These are phyloP conservation scores for Rubroboletus pulcherrimus DNA, from an alignment of 768 basidiomycete species.

Conservation along the genomic window DNA sequence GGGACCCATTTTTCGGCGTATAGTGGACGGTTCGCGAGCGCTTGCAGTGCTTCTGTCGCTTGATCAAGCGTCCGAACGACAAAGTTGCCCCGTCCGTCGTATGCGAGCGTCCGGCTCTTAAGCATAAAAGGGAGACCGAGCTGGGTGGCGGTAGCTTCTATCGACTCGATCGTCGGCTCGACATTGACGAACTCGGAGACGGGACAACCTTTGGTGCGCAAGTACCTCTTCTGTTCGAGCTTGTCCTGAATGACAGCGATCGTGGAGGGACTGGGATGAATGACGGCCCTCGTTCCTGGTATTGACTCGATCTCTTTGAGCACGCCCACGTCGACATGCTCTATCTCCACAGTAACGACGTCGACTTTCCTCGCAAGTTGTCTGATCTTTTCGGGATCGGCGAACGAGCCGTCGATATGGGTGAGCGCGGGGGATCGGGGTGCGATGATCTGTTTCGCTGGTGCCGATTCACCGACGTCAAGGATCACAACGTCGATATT, in stretches of 20 bases:
- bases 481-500: conserved; percentile 82
- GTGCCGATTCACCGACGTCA: conserved; percentile 73
- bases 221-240: conserved; percentile 60
- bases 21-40: conserved; percentile 64
- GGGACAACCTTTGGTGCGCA: conserved; percentile 47
- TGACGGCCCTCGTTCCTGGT: conserved; percentile 28
- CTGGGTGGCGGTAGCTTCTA: conserved; percentile 47
- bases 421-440: conserved; percentile 43
- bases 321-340: conserved; percentile 83
- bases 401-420: conserved; percentile 89
- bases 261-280: conserved; percentile 79
- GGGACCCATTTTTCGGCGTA: conserved; percentile 95
- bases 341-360: conserved; percentile 92
- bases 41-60: conserved; percentile 45
- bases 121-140: conserved; percentile 92
- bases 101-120: conserved; percentile 91
- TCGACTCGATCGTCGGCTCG: conserved; percentile 47
- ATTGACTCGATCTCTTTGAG: conserved; percentile 46
- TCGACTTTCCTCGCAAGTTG: conserved; percentile 79
- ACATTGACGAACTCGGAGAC: conserved; percentile 61
- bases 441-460: conserved; percentile 85
- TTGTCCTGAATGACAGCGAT: conserved; percentile 82
- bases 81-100: conserved; percentile 94
- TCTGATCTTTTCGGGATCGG: conserved; percentile 72
- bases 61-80: conserved; percentile 57